Base-by-base conservation (phyloP, 2,329 filamentous ascomycete species). In the Teratosphaeria viscida region DNA sequence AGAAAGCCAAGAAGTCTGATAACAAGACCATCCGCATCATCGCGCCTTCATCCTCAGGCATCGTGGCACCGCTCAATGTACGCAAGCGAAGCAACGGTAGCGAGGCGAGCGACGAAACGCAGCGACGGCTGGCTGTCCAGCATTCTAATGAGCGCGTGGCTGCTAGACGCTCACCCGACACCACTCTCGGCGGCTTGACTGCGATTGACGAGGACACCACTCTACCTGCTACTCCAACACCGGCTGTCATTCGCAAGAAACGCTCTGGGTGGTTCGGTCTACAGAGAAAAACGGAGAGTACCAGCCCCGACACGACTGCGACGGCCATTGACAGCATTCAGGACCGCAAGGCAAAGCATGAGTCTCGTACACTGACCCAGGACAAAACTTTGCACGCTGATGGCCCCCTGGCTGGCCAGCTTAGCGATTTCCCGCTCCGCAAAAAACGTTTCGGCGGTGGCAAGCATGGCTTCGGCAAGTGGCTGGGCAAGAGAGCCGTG, bases 1-100 rank as follows among this genome's bases (percentile, higher is more conserved):
- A 61, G 52, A 63, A 70, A 59, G 58, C 68, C 60, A 60, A 71
- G 63, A 61, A 70, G 70, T 27, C 67, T 67, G 61, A 67, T 29
- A 68, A 68, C 54, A 72, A 75, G 34, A 85, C 82, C 0, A 82
- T 86, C 52, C 78, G 84, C 12, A 73, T 85, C 63, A 82, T 86
- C 2, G 76, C 80, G 32, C 76, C 78, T 10, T 80, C 79, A 39
- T 78, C 81, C 4, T 67, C 77, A 10, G 75, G 72, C 3, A 76
- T 75, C 5, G 73, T 82, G 7, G 80, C 79, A 47, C 81, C 82
- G 2, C 72, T 85, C 54, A 81, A 79, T 55, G 80, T 85, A 52
- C 77, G 80, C 55, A 85, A 85, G 72, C 74, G 74, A 10, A 66
- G 64, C 59, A 67, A 62, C 66, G 19, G 68, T 65, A 72, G 43